Conservation (phyloP, 352 stramenopile genomes). For the Phytophthora gonapodyides region DNA sequence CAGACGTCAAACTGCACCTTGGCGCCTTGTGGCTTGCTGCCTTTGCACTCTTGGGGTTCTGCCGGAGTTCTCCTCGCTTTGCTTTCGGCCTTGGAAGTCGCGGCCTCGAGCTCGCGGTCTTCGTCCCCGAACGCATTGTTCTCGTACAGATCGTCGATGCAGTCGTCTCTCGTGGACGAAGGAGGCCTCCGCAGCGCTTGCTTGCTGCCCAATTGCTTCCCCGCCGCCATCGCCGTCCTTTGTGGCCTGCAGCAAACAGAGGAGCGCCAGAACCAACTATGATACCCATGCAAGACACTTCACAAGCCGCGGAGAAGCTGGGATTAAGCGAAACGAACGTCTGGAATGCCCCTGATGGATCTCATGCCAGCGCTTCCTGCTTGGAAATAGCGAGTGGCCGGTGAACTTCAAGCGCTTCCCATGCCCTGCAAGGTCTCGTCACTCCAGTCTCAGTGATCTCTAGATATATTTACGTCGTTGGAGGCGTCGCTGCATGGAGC, state of each 20-base stretch:
- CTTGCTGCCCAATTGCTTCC: slow-evolving; percentile 30
- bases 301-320: slow-evolving; percentile 1
- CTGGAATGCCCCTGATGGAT: neutral
- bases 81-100: slow-evolving; percentile 18
- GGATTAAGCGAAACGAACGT: slow-evolving; percentile 34
- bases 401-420: slow-evolving; percentile 9
- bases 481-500: slow-evolving; percentile 1
- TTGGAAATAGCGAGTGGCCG: slow-evolving; percentile 31
- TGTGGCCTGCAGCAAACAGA: slow-evolving; percentile 7
- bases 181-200: slow-evolving; percentile 27
- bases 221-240: slow-evolving; percentile 28
- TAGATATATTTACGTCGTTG: slow-evolving; percentile 31
- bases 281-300: slow-evolving; percentile 18
- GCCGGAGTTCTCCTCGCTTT: slow-evolving; percentile 13
- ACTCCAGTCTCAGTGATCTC: slow-evolving; percentile 9
- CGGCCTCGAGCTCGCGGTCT: slow-evolving; percentile 31
- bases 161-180: slow-evolving; percentile 45
- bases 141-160: slow-evolving; percentile 80
- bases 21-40: slow-evolving; percentile 19
- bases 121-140: slow-evolving; percentile 77
- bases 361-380: slow-evolving; percentile 11
- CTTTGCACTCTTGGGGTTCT: slow-evolving; percentile 20
- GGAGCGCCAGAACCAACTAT: slow-evolving; percentile 20
- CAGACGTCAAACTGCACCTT: slow-evolving; percentile 80
- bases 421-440: slow-evolving; percentile 11